Conservation (phyloP, 2,329 filamentous ascomycete genomes). For the Elsinoe necatrix region DNA sequence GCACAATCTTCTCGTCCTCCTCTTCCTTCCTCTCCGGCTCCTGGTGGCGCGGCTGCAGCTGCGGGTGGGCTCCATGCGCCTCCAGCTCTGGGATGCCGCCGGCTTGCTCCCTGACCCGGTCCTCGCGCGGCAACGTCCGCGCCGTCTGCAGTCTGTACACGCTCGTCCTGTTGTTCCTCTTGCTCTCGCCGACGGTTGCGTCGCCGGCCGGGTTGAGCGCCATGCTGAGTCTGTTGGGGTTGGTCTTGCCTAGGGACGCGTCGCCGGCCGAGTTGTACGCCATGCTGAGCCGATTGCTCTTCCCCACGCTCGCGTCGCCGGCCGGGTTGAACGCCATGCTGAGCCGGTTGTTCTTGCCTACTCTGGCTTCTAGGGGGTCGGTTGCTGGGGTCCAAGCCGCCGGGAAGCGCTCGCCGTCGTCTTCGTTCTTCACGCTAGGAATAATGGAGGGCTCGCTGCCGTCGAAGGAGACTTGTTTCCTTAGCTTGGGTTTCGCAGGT, state of each 20-base stretch:
- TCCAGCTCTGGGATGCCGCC: neutral
- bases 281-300: constrained; percentile 25
- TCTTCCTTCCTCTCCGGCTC: neutral
- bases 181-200: constrained; percentile 19
- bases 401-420: neutral
- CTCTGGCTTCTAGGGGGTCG: neutral
- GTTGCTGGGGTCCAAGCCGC: neutral
- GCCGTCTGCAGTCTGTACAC: constrained; percentile 27
- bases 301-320: constrained; percentile 22
- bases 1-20: constrained; percentile 33
- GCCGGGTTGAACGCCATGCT: constrained; percentile 15
- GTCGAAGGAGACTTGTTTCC: neutral
- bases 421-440: neutral
- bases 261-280: constrained; percentile 28
- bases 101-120: constrained; percentile 12
- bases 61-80: neutral
- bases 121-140: neutral
- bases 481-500: constrained; percentile 9
- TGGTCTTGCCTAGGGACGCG: constrained; percentile 20
- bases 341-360: constrained; percentile 12
- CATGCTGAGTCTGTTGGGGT: neutral
- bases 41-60: neutral
- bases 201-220: too few species aligned
- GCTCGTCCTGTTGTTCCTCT: constrained; percentile 17
- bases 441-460: neutral